phyloP scores from a whole-genome alignment of 371 early-diverging fungal species.

The Sporodiniella umbellata region DNA sequence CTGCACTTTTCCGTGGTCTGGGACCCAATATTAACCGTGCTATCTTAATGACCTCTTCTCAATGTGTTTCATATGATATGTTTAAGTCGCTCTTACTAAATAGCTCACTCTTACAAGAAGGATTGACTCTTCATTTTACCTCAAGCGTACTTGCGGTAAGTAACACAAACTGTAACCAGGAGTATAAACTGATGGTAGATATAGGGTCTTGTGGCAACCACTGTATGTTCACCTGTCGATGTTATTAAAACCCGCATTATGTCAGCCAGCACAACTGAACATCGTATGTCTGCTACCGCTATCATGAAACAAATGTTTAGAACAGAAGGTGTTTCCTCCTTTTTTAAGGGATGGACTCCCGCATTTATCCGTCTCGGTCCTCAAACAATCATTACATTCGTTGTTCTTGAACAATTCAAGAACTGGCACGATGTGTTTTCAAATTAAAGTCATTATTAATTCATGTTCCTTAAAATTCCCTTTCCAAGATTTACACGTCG shows the following conservation, averaged over 20 bases:
- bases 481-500: too few relatives aligned
- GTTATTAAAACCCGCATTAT: constrained; percentile 91
- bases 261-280: constrained; percentile 50
- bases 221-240: constrained; percentile 83
- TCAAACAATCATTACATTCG: constrained; percentile 85
- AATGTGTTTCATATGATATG: constrained; percentile 72
- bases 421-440: constrained; percentile 21
- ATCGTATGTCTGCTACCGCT: constrained; percentile 32
- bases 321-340: constrained; percentile 72
- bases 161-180: too few relatives aligned
- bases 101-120: constrained; percentile 59
- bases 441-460: too few relatives aligned
- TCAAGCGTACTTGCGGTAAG: constrained; percentile 76
- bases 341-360: constrained; percentile 90
- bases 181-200: too few relatives aligned
- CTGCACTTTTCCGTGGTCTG: constrained; percentile 66
- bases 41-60: constrained; percentile 76
- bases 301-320: constrained; percentile 59
- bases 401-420: constrained; percentile 76
- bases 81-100: constrained; percentile 64
- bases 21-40: constrained; percentile 76
- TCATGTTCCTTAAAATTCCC: too few relatives aligned
- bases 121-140: constrained; percentile 66
- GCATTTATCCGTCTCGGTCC: constrained; percentile 80
- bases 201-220: constrained; percentile 87